Conservation (phyloP, 345 rosid species). For the Ceriops tagal region DNA sequence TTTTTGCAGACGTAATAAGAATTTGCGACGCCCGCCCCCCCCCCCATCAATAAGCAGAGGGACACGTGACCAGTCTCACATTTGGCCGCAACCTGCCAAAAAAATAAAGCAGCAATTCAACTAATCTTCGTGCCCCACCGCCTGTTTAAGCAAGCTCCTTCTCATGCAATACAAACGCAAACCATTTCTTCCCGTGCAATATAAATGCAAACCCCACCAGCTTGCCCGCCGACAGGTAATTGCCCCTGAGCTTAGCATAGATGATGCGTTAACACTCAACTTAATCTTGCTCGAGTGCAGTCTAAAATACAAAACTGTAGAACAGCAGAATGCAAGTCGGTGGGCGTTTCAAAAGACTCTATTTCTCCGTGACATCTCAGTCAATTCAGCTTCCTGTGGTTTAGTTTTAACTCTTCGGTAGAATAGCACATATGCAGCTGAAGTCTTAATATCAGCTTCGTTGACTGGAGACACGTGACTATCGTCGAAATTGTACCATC, state of each 20-base stretch:
- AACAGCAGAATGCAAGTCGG: neutral
- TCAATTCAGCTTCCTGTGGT: constrained; percentile 18
- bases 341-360: constrained; percentile 12
- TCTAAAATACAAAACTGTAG: neutral
- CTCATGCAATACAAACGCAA: neutral
- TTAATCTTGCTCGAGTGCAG: neutral
- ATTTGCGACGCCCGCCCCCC: no score
- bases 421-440: constrained; percentile 84
- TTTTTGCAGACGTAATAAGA: neutral
- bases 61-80: constrained; percentile 2
- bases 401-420: constrained; percentile 59
- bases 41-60: neutral
- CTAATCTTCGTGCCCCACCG: neutral
- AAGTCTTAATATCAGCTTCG: constrained; percentile 70
- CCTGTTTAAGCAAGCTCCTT: neutral
- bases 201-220: neutral
- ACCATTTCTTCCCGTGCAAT: neutral
- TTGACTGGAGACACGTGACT: constrained; percentile 57
- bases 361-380: constrained; percentile 29
- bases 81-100: neutral
- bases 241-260: neutral
- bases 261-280: neutral
- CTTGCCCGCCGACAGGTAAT: neutral
- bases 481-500: constrained; percentile 92
- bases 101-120: neutral